Base-by-base conservation (phyloP, 768 basidiomycete species). In the Symmetrospora coprosmae region DNA sequence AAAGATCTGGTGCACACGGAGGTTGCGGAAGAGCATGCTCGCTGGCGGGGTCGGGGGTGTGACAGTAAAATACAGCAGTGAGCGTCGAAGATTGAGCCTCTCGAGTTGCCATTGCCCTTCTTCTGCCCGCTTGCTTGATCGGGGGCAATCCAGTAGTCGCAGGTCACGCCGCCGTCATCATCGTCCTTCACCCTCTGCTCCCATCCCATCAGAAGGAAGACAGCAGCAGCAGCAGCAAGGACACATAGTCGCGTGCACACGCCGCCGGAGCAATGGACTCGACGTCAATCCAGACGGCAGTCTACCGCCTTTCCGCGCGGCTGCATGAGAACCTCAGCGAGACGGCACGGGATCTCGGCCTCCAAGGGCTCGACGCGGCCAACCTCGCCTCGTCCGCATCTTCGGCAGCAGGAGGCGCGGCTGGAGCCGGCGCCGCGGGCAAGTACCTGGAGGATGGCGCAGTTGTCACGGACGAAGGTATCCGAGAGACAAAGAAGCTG, bases 1-100 rank as follows among this genome's bases (percentile, higher is more conserved):
- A 69, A 94, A 92, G 61, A 96, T 76, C 71, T 92, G 87, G 72
- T 90, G 86, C 30, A 89, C 75, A 17, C 87, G 81, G 33, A 96
- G 78, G 69, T 90, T 79, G 68, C 80, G 82, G 76, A 85, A 91
- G 43, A 97, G 82, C 66, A 66, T 66, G 9, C 9, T 9, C 16
- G n/a, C n/a, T n/a, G 37, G n/a, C 37, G 11, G 37, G 37, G 37
- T n/a, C n/a, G n/a, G n/a, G n/a, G n/a, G n/a, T n/a, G n/a, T n/a
- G n/a, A n/a, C n/a, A n/a, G n/a, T n/a, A n/a, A n/a, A n/a, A n/a
- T n/a, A n/a, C n/a, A n/a, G n/a, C n/a, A n/a, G n/a, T n/a, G n/a
- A n/a, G n/a, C n/a, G n/a, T n/a, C n/a, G n/a, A n/a, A n/a, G n/a
- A n/a, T n/a, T n/a, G n/a, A n/a, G n/a, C n/a, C n/a, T n/a, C n/a